Base-by-base conservation (phyloP, 129 eudicot genomes). In the Artemisia tridentata region DNA sequence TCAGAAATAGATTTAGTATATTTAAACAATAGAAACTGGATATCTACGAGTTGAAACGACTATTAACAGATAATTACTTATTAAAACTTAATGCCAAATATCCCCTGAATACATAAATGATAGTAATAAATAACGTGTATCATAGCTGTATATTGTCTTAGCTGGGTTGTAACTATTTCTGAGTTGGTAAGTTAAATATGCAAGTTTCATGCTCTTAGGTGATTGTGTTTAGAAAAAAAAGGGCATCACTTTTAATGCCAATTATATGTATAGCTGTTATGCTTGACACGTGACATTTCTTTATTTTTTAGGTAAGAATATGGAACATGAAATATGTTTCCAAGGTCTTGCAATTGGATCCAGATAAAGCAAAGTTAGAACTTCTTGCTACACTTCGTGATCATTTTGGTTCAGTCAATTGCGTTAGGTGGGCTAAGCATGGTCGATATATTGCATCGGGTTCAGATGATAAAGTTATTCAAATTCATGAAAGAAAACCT, bases 351-450 rank as follows among this genome's bases (percentile, higher is more conserved):
- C 82, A 83, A 25, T 23, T 79, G 67, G 88, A 76, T 62, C 63
- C 80, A 13, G 97, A 84, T 75, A 88, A 79, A 70, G 73, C 92
- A 67, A 48, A 84, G 43, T 64, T 84, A 10, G 87, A 85, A 67
- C 92, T 90, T 79, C 96, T 95, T 72, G 99, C 99, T 34, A 95
- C 97, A 2, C 90, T 95, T 41, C 91, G 96, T 43, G 97, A 95
- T 76, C 99, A 95, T 84, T 95, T 90, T 80, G 99, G 99, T 60
- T 90, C 97, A 46, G 99, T 95, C 49, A 95, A 95, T 76, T 95
- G 99, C 74, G 96, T 95, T 68, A 90, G 99, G 81, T 95, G 99
- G 99, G 97, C 99, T 50, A 86, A 86, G 67, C 96, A 95, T 69
- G 96, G 99, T 3, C 80, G 96, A 4, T 86, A 79, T 67, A 54